These are phyloP conservation scores for Arachis stenosperma DNA, from an alignment of 306 rosid genomes.

Conservation along the genomic window DNA sequence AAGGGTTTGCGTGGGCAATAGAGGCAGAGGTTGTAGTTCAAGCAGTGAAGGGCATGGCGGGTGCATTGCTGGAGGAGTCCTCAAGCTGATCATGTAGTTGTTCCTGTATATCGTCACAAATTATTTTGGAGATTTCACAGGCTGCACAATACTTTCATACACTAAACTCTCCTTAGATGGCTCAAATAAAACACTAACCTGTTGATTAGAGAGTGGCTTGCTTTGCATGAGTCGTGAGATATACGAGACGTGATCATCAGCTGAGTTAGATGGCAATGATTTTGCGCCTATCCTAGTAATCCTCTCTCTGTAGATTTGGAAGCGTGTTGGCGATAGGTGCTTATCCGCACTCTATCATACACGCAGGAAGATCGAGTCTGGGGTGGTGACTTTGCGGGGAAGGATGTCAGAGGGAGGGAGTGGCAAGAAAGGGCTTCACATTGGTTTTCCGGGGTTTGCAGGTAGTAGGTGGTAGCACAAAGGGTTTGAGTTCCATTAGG, in stretches of 20 bases:
- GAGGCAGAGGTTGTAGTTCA: too few relatives aligned
- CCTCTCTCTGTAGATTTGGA: slow-evolving; percentile 19
- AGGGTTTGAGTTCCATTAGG: too few relatives aligned
- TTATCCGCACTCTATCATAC: slow-evolving; percentile 41
- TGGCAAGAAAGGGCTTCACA: slow-evolving; percentile 13
- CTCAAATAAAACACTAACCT: slow-evolving; percentile 85
- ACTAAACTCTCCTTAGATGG: slow-evolving; percentile 89
- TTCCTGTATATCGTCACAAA: slow-evolving; percentile 98
- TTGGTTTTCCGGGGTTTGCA: fast-evolving
- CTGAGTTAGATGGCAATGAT: slow-evolving; percentile 61
- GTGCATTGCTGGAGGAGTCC: too few relatives aligned
- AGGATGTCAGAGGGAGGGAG: background rate
- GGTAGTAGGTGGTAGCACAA: too few relatives aligned
- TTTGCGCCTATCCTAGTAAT: slow-evolving; percentile 61
- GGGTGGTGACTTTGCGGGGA: background rate
- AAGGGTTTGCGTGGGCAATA: too few relatives aligned
- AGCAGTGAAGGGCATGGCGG: too few relatives aligned
- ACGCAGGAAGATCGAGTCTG: background rate
- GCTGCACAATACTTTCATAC: slow-evolving; percentile 99
- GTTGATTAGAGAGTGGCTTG: slow-evolving; percentile 95
- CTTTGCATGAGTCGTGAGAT: slow-evolving; percentile 99
- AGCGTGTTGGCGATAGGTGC: background rate
- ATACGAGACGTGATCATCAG: slow-evolving; percentile 79
- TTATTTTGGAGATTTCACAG: slow-evolving; percentile 97
- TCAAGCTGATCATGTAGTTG: slow-evolving; percentile 78